Evolutionary conservation across 371 early-diverging fungal species (phyloP).

Genomic region (Lichtheimia ramosa): DNA sequence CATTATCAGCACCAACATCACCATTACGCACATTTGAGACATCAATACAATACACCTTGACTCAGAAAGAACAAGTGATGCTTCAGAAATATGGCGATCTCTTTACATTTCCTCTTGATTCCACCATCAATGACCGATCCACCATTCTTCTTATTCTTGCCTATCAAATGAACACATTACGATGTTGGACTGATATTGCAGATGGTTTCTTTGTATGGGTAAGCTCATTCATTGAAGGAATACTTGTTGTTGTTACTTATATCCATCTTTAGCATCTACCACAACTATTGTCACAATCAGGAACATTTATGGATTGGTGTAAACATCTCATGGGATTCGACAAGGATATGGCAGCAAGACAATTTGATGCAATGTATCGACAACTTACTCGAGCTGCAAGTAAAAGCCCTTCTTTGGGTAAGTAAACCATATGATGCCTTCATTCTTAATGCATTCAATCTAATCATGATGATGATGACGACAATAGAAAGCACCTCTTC

Average conservation of each 20-base stretch:
- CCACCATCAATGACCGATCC: constrained; percentile 25
- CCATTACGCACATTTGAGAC: neutral
- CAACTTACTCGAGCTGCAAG: constrained; percentile 23
- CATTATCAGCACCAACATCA: constrained; percentile 2
- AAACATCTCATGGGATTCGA: constrained; percentile 25
- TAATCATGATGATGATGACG: neutral
- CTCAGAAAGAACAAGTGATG: constrained; percentile 21
- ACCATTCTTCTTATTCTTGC: constrained; percentile 39
- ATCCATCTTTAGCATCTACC: constrained; percentile 28
- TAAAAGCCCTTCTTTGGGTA: constrained; percentile 22
- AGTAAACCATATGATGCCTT: neutral
- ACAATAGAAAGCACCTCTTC: neutral
- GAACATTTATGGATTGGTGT: constrained; percentile 45
- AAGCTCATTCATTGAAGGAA: neutral
- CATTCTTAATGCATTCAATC: neutral
- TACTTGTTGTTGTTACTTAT: neutral
- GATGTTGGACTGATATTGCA: constrained; percentile 34
- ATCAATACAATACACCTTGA: constrained; percentile 8
- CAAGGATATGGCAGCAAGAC: constrained; percentile 21
- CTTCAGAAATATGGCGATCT: constrained; percentile 29
- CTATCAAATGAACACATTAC: constrained; percentile 40
- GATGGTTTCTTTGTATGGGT: constrained; percentile 34
- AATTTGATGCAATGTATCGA: constrained; percentile 32
- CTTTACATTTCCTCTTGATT: constrained; percentile 35
- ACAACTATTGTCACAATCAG: constrained; percentile 29